Conservation (phyloP, 116 monocot species). For the Thalassia testudinum region DNA sequence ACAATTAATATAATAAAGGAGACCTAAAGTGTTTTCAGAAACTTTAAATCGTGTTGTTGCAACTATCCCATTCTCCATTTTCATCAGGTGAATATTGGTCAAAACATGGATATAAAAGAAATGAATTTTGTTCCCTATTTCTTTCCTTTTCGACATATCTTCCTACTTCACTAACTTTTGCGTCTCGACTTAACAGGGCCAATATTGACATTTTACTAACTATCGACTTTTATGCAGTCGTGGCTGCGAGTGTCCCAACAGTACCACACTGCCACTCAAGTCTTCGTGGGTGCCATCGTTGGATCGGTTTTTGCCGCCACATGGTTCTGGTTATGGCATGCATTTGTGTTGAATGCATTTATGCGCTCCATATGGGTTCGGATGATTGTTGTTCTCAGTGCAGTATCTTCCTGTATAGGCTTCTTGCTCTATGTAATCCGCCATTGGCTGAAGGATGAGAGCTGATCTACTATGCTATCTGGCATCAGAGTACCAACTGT, state of each 20-base stretch:
- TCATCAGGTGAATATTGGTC: neutral
- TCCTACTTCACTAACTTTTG: neutral
- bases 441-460: slow-evolving; percentile 50
- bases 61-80: neutral
- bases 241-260: slow-evolving; percentile 74
- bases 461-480: too few relatives aligned
- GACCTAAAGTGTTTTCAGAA: too few relatives aligned
- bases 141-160: neutral
- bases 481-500: too few relatives aligned
- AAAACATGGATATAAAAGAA: neutral
- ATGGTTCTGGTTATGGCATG: slow-evolving; percentile 78
- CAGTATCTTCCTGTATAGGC: slow-evolving; percentile 14
- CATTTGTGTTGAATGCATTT: slow-evolving; percentile 41
- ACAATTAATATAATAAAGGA: too few relatives aligned
- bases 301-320: slow-evolving; percentile 28
- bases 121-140: neutral
- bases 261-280: slow-evolving; percentile 58
- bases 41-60: too few relatives aligned
- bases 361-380: slow-evolving; percentile 42
- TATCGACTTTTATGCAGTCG: slow-evolving; percentile 49
- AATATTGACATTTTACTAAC: too few relatives aligned
- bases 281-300: slow-evolving; percentile 51
- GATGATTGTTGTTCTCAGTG: slow-evolving; percentile 20
- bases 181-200: too few relatives aligned
- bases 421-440: slow-evolving; percentile 35